Percentiles rank a stretch among this genome's conserved stretches.
phyloP scores from a whole-genome alignment of 2,329 filamentous ascomycete species.

The Pezicula carpinea region DNA sequence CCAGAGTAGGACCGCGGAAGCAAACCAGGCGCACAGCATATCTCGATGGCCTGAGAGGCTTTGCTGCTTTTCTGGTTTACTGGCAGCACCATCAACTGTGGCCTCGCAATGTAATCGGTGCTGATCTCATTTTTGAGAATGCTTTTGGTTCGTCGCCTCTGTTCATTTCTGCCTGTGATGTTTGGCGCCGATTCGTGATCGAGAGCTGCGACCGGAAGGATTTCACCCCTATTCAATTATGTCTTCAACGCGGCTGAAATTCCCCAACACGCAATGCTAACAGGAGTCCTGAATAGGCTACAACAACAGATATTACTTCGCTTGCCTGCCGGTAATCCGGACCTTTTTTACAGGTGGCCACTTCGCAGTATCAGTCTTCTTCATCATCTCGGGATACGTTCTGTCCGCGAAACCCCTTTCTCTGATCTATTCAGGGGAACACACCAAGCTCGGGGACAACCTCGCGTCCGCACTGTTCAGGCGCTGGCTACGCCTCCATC shows the following conservation, averaged over 20 bases:
- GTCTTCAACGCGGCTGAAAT: too few species aligned
- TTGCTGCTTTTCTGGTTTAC: constrained; percentile 40
- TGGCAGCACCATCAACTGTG: constrained; percentile 33
- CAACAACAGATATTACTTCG: constrained; percentile 29
- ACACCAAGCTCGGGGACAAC: constrained; percentile 29
- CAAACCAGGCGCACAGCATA: constrained; percentile 30
- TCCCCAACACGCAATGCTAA: too few species aligned
- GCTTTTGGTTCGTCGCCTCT: constrained; percentile 10
- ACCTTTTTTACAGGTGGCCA: constrained; percentile 58
- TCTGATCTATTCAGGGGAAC: constrained; percentile 29
- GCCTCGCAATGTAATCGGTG: constrained; percentile 22
- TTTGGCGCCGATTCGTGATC: too few species aligned
- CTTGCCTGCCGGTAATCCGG: constrained; percentile 51
- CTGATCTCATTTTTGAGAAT: constrained; percentile 1
- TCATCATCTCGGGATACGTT: constrained; percentile 45
- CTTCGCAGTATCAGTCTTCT: constrained; percentile 48
- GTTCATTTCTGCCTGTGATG: too few species aligned
- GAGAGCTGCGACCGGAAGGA: too few species aligned
- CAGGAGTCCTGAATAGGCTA: constrained; percentile 8
- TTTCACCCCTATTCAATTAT: too few species aligned
- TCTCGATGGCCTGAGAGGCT: constrained; percentile 39
- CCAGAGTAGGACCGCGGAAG: neutral
- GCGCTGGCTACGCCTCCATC: constrained; percentile 40
- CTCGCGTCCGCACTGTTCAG: constrained; percentile 43
- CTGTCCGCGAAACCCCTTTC: constrained; percentile 39